These are phyloP conservation scores for Saccharomyces pastorianus DNA, from an alignment of 1,139 yeast species.

Conservation along the genomic window DNA sequence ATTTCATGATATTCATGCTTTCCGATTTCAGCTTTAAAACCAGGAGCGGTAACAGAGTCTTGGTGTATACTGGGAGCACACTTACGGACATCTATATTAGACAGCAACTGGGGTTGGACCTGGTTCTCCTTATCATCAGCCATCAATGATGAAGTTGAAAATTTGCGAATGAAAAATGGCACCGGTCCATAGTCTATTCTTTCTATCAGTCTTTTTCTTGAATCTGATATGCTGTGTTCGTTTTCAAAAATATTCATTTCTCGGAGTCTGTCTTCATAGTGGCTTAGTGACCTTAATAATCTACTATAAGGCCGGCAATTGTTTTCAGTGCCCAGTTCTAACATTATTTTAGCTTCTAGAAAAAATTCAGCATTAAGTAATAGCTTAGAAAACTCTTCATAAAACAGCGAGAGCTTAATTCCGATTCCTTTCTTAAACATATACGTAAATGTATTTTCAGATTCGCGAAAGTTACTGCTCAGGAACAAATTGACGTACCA, in stretches of 20 bases:
- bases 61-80: not conserved
- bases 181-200: not conserved
- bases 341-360: constrained; percentile 57
- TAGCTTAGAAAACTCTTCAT: constrained; percentile 66
- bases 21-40: not conserved
- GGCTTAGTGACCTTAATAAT: constrained; percentile 42
- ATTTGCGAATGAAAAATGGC: not conserved
- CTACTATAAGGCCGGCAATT: constrained; percentile 61
- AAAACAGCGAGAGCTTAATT: constrained; percentile 53
- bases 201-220: not conserved
- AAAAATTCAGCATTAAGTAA: constrained; percentile 47
- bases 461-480: constrained; percentile 7
- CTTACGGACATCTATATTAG: not conserved
- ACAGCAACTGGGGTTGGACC: not conserved
- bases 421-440: constrained; percentile 74
- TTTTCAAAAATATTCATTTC: constrained; percentile 5
- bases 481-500: constrained; percentile 24
- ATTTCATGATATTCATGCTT: not conserved
- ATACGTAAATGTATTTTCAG: constrained; percentile 50
- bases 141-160: not conserved
- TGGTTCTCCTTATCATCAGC: not conserved
- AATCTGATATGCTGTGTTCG: not conserved
- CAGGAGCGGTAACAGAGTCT: not conserved
- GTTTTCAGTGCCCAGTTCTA: constrained; percentile 49
- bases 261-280: constrained; percentile 31